Conservation (phyloP, 2,329 filamentous ascomycete species). For the Dendrostoma leiphaemia region DNA sequence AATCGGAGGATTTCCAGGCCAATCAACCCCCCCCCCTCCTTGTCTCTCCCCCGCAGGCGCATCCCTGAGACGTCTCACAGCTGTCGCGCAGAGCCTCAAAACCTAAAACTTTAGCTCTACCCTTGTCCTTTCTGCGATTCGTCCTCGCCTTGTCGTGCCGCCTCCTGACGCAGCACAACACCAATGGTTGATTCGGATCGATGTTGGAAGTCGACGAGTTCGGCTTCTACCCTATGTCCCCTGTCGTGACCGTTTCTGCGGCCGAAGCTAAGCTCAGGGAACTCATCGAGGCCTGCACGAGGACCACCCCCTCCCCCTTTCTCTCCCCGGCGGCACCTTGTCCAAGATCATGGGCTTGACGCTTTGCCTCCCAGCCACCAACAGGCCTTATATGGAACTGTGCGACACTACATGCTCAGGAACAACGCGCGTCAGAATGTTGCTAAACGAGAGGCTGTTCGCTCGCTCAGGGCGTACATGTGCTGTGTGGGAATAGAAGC, state of each 20-base stretch:
- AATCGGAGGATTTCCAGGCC: not conserved
- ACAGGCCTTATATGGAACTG: not conserved
- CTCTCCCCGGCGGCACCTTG: not conserved
- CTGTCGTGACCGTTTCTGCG: not conserved
- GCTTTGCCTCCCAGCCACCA: not conserved
- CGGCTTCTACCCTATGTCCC: not conserved
- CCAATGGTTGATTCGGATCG: not conserved
- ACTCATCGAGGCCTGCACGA: no score
- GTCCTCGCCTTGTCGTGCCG: not conserved
- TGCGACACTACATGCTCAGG: not conserved
- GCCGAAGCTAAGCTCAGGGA: no score
- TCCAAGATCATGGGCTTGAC: not conserved
- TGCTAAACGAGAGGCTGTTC: not conserved
- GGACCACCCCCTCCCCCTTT: not conserved
- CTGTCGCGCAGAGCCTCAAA: conserved; percentile 18
- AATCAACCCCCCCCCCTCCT: conserved; percentile 6
- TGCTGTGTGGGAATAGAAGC: not conserved
- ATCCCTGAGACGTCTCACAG: conserved; percentile 19
- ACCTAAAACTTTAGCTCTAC: not conserved
- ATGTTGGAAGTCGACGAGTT: not conserved
- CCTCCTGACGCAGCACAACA: not conserved
- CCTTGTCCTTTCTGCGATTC: not conserved
- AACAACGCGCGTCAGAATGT: not conserved
- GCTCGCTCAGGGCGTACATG: not conserved
- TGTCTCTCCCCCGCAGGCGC: conserved; percentile 3